Percentiles rank a stretch among this genome's conserved stretches.
phyloP scores from a whole-genome alignment of 2,329 filamentous ascomycete genomes.

The Paecilomyces sp. region DNA sequence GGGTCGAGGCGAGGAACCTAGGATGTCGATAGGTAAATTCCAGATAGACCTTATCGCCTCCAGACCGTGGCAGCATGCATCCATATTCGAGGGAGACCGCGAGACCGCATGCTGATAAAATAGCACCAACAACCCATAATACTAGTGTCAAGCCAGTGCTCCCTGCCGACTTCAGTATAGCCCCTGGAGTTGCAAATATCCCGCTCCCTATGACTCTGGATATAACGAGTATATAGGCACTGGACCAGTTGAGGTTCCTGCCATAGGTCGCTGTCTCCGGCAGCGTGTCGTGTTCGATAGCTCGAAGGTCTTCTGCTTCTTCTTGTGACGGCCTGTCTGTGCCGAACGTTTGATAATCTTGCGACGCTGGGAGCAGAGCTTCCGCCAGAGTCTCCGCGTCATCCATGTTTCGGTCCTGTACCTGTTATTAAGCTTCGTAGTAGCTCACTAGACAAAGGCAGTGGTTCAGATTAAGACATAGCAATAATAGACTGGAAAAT shows the following conservation, averaged over 20 bases:
- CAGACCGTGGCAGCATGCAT: slow-evolving; percentile 62
- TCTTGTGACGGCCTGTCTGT: background rate
- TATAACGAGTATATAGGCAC: slow-evolving; percentile 60
- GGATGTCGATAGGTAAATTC: slow-evolving; percentile 61
- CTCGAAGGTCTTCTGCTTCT: background rate
- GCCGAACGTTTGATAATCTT: background rate
- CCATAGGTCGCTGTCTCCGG: slow-evolving; percentile 54
- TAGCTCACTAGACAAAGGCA: background rate
- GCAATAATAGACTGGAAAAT: background rate
- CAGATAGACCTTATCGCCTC: slow-evolving; percentile 64
- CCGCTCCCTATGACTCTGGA: slow-evolving; percentile 63
- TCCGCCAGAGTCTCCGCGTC: slow-evolving; percentile 9
- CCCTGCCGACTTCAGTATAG: slow-evolving; percentile 59
- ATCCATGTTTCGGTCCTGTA: slow-evolving; percentile 8
- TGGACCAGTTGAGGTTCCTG: slow-evolving; percentile 55
- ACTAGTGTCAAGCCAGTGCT: slow-evolving; percentile 57
- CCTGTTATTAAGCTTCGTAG: background rate
- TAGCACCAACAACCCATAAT: slow-evolving; percentile 57
- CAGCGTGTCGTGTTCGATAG: slow-evolving; percentile 51
- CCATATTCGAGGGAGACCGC: slow-evolving; percentile 61
- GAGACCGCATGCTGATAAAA: slow-evolving; percentile 55
- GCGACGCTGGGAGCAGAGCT: slow-evolving; percentile 9
- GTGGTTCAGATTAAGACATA: background rate
- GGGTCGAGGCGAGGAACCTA: slow-evolving; percentile 55
- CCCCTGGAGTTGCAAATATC: slow-evolving; percentile 64